Percentiles rank a stretch among this genome's conserved stretches.
phyloP scores from a whole-genome alignment of 2,329 filamentous ascomycete species.

The Diplodia scrobiculata region DNA sequence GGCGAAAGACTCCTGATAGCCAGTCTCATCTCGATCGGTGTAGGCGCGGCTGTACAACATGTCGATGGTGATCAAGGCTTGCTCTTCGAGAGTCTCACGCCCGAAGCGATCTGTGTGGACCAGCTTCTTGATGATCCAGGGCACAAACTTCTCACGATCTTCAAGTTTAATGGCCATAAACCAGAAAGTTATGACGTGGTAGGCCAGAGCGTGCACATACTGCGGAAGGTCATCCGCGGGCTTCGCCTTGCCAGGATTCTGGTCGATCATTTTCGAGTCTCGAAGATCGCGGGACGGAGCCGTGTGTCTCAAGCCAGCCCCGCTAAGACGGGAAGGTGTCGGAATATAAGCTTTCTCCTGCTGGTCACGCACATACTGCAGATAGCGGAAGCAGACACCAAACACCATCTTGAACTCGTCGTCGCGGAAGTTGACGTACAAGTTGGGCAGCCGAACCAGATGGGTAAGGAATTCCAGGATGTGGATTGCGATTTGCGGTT shows the following conservation, averaged over 20 bases:
- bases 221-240: conserved; percentile 74
- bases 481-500: conserved; percentile 86
- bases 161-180: conserved; percentile 85
- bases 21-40: conserved; percentile 79
- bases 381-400: conserved; percentile 89
- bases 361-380: conserved; percentile 80
- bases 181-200: conserved; percentile 96
- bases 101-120: conserved; percentile 75
- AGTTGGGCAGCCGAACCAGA: conserved; percentile 77
- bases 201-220: conserved; percentile 91
- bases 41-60: conserved; percentile 90
- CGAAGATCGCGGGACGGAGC: conserved; percentile 47
- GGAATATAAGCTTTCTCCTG: conserved; percentile 45
- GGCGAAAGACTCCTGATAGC: conserved; percentile 66
- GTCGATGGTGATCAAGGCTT: conserved; percentile 89
- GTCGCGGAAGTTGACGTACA: conserved; percentile 85
- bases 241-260: conserved; percentile 22
- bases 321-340: conserved; percentile 39
- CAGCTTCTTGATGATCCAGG: conserved; percentile 86
- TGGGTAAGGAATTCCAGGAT: conserved; percentile 94
- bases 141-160: conserved; percentile 80
- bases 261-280: conserved; percentile 26
- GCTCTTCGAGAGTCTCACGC: conserved; percentile 78
- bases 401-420: conserved; percentile 94
- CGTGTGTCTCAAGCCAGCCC: conserved; percentile 48